Evolutionary conservation across 139 green algal genomes (phyloP).

Genomic region (Desmodesmus armatus): DNA sequence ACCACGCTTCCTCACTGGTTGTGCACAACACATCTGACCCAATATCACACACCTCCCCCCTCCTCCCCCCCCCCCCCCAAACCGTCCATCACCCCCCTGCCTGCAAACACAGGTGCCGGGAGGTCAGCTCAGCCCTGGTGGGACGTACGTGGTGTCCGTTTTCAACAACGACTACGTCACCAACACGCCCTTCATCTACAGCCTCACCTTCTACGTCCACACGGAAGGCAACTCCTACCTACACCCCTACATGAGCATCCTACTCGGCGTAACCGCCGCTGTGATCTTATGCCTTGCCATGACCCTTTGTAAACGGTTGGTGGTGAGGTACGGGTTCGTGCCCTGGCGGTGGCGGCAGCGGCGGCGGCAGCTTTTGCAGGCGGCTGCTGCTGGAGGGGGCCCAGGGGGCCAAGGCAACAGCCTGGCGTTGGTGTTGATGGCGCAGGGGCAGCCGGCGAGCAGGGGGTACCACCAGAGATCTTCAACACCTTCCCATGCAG

Average conservation of each 20-base stretch:
- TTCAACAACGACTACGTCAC: slow-evolving; percentile 59
- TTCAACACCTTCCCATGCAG: slow-evolving; percentile 53
- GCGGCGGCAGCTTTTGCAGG: neutral
- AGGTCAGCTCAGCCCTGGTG: slow-evolving; percentile 26
- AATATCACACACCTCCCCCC: too few relatives aligned
- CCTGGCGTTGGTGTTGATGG: slow-evolving; percentile 24
- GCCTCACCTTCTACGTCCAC: slow-evolving; percentile 36
- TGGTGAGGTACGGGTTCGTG: slow-evolving; percentile 51
- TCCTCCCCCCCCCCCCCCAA: too few relatives aligned
- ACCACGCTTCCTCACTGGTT: too few relatives aligned
- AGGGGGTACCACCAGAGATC: slow-evolving; percentile 48
- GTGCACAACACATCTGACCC: too few relatives aligned
- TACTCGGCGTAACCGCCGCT: slow-evolving; percentile 67
- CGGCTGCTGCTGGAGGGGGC: neutral
- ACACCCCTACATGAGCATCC: slow-evolving; percentile 77
- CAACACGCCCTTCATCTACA: slow-evolving; percentile 31
- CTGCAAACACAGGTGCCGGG: slow-evolving; percentile 28
- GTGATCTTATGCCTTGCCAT: slow-evolving; percentile 65
- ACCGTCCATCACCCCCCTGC: too few relatives aligned
- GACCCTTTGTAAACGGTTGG: slow-evolving; percentile 60
- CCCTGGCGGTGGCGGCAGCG: slow-evolving; percentile 37
- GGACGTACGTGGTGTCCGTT: slow-evolving; percentile 51
- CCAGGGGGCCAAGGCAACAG: neutral
- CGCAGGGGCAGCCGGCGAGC: slow-evolving; percentile 23
- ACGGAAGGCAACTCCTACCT: slow-evolving; percentile 38